phyloP scores from a whole-genome alignment of 2,329 filamentous ascomycete species.

The Sarocladiaceae sp. region DNA sequence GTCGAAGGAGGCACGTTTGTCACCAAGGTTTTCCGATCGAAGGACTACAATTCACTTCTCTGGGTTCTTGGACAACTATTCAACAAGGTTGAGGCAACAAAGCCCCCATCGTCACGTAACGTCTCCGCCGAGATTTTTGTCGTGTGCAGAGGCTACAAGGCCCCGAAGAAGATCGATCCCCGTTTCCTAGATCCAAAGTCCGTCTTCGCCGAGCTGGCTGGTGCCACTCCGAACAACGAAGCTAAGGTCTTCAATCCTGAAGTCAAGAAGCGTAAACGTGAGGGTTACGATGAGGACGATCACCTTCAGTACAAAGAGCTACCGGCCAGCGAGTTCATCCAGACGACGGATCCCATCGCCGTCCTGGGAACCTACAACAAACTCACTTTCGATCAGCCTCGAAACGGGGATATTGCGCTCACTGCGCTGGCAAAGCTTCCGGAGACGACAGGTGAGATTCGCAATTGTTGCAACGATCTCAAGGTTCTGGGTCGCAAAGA shows the following conservation, averaged over 20 bases:
- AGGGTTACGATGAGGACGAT: conserved; percentile 95
- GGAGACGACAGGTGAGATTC: conserved; percentile 79
- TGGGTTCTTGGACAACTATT: conserved; percentile 99
- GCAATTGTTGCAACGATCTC: conserved; percentile 71
- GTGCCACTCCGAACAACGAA: conserved; percentile 85
- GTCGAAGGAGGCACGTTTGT: conserved; percentile 87
- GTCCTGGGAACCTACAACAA: conserved; percentile 83
- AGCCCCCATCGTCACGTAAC: conserved; percentile 90
- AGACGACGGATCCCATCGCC: conserved; percentile 86
- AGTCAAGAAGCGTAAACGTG: conserved; percentile 93
- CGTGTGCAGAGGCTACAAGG: conserved; percentile 91
- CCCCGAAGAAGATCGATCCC: conserved; percentile 86
- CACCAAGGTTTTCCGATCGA: conserved; percentile 94
- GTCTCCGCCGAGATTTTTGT: conserved; percentile 99
- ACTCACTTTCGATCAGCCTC: conserved; percentile 73
- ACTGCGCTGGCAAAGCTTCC: conserved; percentile 79
- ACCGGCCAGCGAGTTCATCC: conserved; percentile 85
- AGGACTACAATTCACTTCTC: conserved; percentile 90
- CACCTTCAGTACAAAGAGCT: conserved; percentile 89
- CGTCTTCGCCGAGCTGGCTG: conserved; percentile 88
- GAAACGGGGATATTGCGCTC: conserved; percentile 77
- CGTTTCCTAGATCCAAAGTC: conserved; percentile 83
- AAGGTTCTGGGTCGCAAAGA: conserved; percentile 91
- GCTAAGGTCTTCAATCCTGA: conserved; percentile 98
- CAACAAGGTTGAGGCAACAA: conserved; percentile 90